A percentile compares a stretch with the other conserved stretches of the same genome.
phyloP scores from a whole-genome alignment of 768 basidiomycete genomes.

The Phylloporus sp. region DNA sequence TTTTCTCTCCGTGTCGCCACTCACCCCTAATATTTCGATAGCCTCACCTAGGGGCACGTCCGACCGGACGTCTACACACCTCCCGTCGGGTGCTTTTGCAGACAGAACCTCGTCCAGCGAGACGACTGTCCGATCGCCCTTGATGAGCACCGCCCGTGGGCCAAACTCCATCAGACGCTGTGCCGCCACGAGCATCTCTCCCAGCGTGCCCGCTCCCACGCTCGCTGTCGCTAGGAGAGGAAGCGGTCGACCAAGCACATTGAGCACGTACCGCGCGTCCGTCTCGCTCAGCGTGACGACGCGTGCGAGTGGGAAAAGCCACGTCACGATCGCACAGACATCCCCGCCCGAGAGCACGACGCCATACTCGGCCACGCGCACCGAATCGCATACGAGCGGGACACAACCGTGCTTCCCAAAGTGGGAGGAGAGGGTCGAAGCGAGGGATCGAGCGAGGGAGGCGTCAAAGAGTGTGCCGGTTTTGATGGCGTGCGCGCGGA shows the following conservation, averaged over 20 bases:
- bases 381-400: neutral
- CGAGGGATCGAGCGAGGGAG: neutral
- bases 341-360: neutral
- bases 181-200: neutral
- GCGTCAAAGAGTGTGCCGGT: slow-evolving; percentile 4
- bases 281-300: neutral
- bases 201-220: too few relatives aligned
- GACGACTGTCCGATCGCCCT: neutral
- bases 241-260: neutral
- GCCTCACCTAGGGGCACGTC: slow-evolving; percentile 1
- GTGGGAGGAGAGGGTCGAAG: neutral
- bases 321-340: neutral
- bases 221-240: too few relatives aligned
- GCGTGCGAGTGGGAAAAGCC: slow-evolving; percentile 1
- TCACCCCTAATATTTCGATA: slow-evolving; percentile 1
- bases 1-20: neutral
- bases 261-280: neutral
- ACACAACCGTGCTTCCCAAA: neutral
- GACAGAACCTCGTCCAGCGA: neutral
- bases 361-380: neutral
- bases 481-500: neutral
- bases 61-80: neutral
- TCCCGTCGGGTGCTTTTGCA: neutral
- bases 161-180: neutral
- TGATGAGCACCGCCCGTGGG: neutral